phyloP scores from a whole-genome alignment of 768 basidiomycete genomes.

The Amylocystis lapponica region DNA sequence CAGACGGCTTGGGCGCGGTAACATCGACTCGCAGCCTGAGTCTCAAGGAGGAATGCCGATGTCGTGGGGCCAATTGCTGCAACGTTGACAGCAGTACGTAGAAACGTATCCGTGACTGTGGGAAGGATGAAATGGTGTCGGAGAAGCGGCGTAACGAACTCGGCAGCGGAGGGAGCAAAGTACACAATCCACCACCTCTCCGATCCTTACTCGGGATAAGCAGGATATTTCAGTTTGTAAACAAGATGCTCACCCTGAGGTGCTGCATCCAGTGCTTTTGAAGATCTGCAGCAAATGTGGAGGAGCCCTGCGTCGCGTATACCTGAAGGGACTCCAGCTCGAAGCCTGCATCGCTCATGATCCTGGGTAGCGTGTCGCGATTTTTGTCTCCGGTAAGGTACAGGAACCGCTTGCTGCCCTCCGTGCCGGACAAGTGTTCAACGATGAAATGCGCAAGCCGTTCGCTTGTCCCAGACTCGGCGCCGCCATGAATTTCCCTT shows the following conservation, averaged over 20 bases:
- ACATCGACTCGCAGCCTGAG: constrained; percentile 47
- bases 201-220: background rate
- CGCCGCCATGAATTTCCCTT: constrained; percentile 35
- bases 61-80: constrained; percentile 74
- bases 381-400: constrained; percentile 90
- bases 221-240: background rate
- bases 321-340: constrained; percentile 51
- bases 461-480: constrained; percentile 61
- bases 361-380: constrained; percentile 52
- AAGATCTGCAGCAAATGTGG: constrained; percentile 43
- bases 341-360: constrained; percentile 42
- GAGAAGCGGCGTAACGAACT: constrained; percentile 48
- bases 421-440: constrained; percentile 21
- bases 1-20: constrained; percentile 48
- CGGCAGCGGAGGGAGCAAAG: constrained; percentile 72
- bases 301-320: constrained; percentile 61
- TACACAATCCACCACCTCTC: constrained; percentile 64
- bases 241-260: background rate
- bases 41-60: constrained; percentile 40
- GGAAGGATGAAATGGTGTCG: constrained; percentile 38
- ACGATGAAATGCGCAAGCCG: constrained; percentile 62
- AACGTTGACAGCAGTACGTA: no score
- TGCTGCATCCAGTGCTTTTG: background rate
- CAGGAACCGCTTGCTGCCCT: constrained; percentile 35
- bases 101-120: no score